These are phyloP conservation scores for Iberis amara DNA, from an alignment of 441 rosid species.

Conservation along the genomic window DNA sequence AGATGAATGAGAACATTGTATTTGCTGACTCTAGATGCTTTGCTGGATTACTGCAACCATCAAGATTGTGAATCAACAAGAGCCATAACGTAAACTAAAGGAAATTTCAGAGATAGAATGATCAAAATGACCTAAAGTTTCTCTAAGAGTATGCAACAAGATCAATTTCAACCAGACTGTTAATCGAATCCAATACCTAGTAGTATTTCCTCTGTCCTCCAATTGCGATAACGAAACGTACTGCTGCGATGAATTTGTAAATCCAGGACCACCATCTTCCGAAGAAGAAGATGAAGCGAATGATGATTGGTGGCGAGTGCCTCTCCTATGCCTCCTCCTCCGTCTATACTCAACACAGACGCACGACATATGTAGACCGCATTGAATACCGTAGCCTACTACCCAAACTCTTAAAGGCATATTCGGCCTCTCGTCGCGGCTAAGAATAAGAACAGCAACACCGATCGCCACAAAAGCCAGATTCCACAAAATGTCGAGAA, in stretches of 20 bases:
- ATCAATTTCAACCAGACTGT: constrained; percentile 8
- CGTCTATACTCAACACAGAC: constrained; percentile 68
- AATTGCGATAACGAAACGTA: constrained; percentile 44
- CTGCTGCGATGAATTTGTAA: constrained; percentile 45
- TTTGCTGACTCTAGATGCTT: constrained; percentile 91
- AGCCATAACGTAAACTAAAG: too few relatives aligned
- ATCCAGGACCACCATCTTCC: constrained; percentile 37
- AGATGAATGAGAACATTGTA: constrained; percentile 84
- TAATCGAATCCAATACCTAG: constrained; percentile 39
- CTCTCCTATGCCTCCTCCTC: constrained; percentile 46
- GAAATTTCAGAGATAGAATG: too few relatives aligned
- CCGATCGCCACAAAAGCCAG: constrained; percentile 79
- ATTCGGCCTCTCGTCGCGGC: constrained; percentile 55
- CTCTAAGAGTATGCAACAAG: constrained; percentile 6
- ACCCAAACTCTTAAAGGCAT: constrained; percentile 85
- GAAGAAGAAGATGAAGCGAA: constrained; percentile 18
- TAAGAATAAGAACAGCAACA: constrained; percentile 50
- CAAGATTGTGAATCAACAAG: too few relatives aligned
- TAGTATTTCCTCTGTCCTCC: constrained; percentile 47
- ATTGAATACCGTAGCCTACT: constrained; percentile 70
- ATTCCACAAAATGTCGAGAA: constrained; percentile 85
- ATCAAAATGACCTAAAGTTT: constrained; percentile 17
- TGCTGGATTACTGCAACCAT: too few relatives aligned
- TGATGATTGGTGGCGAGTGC: constrained; percentile 22
- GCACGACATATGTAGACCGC: constrained; percentile 68